phyloP scores from a whole-genome alignment of 176 grass and related monocot species.

The Puya raimondii region DNA sequence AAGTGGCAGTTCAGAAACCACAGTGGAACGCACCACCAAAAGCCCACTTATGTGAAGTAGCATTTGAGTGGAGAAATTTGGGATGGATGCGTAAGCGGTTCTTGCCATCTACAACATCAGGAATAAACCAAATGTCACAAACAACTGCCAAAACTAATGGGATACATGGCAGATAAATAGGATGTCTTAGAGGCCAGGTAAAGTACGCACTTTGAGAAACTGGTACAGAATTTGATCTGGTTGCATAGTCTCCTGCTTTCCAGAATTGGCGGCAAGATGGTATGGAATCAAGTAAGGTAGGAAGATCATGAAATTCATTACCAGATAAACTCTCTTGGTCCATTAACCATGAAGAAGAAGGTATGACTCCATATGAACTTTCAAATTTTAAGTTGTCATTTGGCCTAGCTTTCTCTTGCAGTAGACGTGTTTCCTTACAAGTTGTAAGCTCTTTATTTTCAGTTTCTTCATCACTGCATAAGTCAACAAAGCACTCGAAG shows the following conservation, averaged over 20 bases:
- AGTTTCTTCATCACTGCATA: not conserved
- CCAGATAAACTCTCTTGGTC: not conserved
- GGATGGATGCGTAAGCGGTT: constrained; percentile 52
- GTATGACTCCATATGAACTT: not conserved
- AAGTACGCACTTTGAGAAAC: constrained; percentile 21
- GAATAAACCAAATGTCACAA: not conserved
- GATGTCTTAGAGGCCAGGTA: not conserved
- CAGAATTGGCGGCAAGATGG: constrained; percentile 40
- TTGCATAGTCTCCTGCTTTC: constrained; percentile 50
- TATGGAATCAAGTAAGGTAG: not conserved
- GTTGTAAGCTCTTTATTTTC: not conserved
- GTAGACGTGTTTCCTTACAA: not conserved
- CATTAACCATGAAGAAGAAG: not conserved
- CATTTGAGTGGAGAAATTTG: constrained; percentile 66
- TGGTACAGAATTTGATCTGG: not conserved
- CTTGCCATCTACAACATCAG: constrained; percentile 20
- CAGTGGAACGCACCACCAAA: constrained; percentile 38
- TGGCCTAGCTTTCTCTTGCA: not conserved
- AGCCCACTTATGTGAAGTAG: constrained; percentile 62
- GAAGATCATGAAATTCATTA: not conserved
- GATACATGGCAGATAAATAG: not conserved
- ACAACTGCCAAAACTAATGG: not conserved
- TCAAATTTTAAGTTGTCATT: not conserved
- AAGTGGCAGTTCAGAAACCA: not conserved
- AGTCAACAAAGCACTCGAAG: not conserved